A percentile compares a stretch with the other conserved stretches of the same genome.
Conservation (phyloP, 2,329 filamentous ascomycete species). For the Polychaeton citri region DNA sequence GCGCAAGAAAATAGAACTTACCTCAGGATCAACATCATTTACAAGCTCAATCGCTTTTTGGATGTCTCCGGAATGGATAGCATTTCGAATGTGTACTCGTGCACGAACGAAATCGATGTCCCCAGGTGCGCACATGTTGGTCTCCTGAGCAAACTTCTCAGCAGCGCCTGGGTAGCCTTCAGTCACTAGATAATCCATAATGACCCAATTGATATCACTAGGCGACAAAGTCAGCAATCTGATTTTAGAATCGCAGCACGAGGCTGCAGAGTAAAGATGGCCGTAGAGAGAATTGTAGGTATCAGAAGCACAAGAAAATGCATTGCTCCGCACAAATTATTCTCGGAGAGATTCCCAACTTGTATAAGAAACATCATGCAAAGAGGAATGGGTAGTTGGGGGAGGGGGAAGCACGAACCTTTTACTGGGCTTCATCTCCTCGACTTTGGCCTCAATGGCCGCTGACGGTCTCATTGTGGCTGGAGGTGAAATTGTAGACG, state of each 20-base stretch:
- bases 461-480: slow-evolving; percentile 48
- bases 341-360: slow-evolving; percentile 99
- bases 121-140: slow-evolving; percentile 65
- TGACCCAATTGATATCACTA: slow-evolving; percentile 89
- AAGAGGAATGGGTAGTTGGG: slow-evolving; percentile 22
- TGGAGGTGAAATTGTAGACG: no score
- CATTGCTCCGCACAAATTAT: slow-evolving; percentile 71
- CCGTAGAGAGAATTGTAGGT: no score
- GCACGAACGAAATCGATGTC: slow-evolving; percentile 56
- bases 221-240: not conserved
- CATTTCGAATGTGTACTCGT: slow-evolving; percentile 69
- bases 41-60: slow-evolving; percentile 73
- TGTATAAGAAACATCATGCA: slow-evolving; percentile 76
- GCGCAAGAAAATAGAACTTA: slow-evolving; percentile 37
- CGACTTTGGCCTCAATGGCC: slow-evolving; percentile 67
- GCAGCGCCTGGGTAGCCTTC: slow-evolving; percentile 91
- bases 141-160: slow-evolving; percentile 85
- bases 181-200: slow-evolving; percentile 93
- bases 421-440: slow-evolving; percentile 77
- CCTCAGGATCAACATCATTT: slow-evolving; percentile 83
- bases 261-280: slow-evolving; percentile 3
- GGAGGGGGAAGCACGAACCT: slow-evolving; percentile 41
- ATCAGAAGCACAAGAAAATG: slow-evolving; percentile 69
- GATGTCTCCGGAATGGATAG: slow-evolving; percentile 76
- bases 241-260: not conserved